Evolutionary conservation across 1,139 yeast genomes (phyloP), one percentile per base, ranked within the genome.

Genomic region (Casaregolazyma suthepensis): DNA sequence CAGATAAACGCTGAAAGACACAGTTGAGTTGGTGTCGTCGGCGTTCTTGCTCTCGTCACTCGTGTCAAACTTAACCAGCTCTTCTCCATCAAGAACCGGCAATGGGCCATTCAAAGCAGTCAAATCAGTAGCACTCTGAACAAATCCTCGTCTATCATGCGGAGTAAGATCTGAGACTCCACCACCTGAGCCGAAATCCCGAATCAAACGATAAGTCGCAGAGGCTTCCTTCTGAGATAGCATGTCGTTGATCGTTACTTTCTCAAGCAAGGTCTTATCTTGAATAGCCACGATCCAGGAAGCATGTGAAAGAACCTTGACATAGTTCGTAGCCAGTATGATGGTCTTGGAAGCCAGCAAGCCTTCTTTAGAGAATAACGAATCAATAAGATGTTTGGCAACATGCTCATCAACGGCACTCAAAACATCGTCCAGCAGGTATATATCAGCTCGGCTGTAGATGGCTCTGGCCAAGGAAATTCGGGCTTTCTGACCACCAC

Each of bases 401-500:
- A 89, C 96, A 64, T 87, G 83, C 7, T 96, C 88, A 73, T 90
- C 97, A 13, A 90, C 96, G 1, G 96, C 97, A 71, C 90, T 82
- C 56, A 90, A 74, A 5, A 89, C 94, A 69, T 90, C 97, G 66
- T 90, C 97, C 56, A 90, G 73, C 55, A 90, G 69, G 20, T 87
- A 72, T 43, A 86, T 81, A 56, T 85, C 89, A 37, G 77, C 73
- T 54, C 80, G 74, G 43, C 85, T 82, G 67, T 90, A 90, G 2
- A 87, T 90, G 1, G 96, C 87, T 63, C 96, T 78, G 1, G 96
- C 96, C 55, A 90, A 73, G 61, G 84, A 85, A 61, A 88, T 80
- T 64, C 96, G 77, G 0, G 96, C 95, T 71, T 90, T 90, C 68
- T 90, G 97, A 45, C 97, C 97, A 55, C 97, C 97, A 3, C 96